Evolutionary conservation across 352 stramenopile genomes (phyloP), one percentile per base, ranked within the genome.

Genomic region (Blastocystis sp.): DNA sequence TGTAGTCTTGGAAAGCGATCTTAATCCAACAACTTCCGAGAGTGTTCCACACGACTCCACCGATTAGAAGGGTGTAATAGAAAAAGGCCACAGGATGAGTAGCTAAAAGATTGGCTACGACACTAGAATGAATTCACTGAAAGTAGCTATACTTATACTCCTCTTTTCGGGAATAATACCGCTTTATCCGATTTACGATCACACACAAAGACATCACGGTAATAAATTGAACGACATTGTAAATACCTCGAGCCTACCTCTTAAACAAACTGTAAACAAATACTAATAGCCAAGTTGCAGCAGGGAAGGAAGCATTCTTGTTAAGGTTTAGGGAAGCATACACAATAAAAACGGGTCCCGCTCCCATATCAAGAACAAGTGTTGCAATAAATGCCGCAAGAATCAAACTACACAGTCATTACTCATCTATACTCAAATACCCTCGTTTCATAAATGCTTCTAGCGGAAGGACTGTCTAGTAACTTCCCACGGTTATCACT

Each of bases 211-310:
- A 26, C 20, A 81, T 20, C 26, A 81, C 70, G 20, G 50, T 81
- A 20, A 63, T 65, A 65, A 66, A 81, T 24, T 81, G 70, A 47
- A 81, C 20, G 24, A 81, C 39, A 41, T 81, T 81, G 24, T 62
- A 41, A 45, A 81, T 81, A 45, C 70, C 70, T 24, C 70, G 70
- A 62, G 43, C 20, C 70, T 81, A 63, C 20, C 6, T 18, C 53
- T 81, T 30, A 81, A 64, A 64, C 26, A n/a, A 66, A 63, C 30
- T 26, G 39, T 18, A 64, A 39, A 81, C 6, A 9, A 62, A 63
- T 18, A 81, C 70, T 20, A 81, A 64, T 20, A 81, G 55, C 70
- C 70, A 81, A 39, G 70, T 81, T 81, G 70, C 70, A 45, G 41
- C 70, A 47, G 70, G 70, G 39, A 81, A 43, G 20, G 50, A 20